Conservation (phyloP, 75 land plant genomes). For the Pinus taeda region DNA sequence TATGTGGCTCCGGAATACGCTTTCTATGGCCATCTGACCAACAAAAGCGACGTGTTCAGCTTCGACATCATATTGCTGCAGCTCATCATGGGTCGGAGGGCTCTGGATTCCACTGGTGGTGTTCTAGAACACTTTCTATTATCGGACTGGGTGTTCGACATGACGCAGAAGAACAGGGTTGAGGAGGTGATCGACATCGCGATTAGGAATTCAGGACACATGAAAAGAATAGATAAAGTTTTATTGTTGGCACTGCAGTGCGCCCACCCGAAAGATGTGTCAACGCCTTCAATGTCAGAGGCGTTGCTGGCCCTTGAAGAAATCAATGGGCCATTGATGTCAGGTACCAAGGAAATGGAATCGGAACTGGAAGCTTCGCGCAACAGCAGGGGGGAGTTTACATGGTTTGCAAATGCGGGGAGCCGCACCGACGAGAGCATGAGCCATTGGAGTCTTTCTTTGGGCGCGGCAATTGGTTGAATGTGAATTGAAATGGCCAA, state of each 20-base stretch:
- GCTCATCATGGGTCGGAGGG: conserved; percentile 72
- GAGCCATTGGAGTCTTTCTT: too few relatives aligned
- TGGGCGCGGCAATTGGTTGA: too few relatives aligned
- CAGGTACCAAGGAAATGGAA: conserved; percentile 6
- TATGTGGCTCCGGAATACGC: conserved; percentile 96
- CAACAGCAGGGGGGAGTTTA: conserved; percentile 20
- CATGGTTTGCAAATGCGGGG: background rate
- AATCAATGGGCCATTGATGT: too few relatives aligned
- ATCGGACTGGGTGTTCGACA: conserved; percentile 80
- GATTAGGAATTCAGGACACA: conserved; percentile 39
- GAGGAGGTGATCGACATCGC: conserved; percentile 57
- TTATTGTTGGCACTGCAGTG: conserved; percentile 59
- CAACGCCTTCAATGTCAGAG: conserved; percentile 57
- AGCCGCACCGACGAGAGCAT: too few relatives aligned
- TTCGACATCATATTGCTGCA: conserved; percentile 83
- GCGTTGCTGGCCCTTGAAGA: too few relatives aligned
- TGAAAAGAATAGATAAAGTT: conserved; percentile 55
- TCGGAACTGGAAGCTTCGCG: conserved; percentile 12
- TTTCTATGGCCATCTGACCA: conserved; percentile 73
- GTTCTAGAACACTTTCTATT: conserved; percentile 25
- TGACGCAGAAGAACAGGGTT: conserved; percentile 42
- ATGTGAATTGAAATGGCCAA: too few relatives aligned
- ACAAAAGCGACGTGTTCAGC: conserved; percentile 82
- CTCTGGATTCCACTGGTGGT: conserved; percentile 16
- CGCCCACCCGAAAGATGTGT: conserved; percentile 65